Evolutionary conservation across 441 rosid species (phyloP), one percentile per base, ranked within the genome.

Genomic region (Pelargonium citronellum): DNA sequence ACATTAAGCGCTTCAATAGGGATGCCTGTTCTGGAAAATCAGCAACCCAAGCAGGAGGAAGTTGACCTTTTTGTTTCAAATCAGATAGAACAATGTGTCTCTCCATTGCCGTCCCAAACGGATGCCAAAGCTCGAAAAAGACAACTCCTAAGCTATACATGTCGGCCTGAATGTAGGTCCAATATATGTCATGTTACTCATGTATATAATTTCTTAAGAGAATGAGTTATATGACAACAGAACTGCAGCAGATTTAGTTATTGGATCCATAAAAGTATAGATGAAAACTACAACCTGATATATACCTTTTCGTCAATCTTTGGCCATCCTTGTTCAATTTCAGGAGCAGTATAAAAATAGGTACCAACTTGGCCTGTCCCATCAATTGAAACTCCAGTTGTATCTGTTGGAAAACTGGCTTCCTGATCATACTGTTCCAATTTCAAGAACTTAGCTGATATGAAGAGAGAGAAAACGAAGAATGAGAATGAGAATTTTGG

Each of bases 311-410:
- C 99, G 83, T 95, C 96, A 73, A 95, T 91, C 85, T 88, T 95
- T 68, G 99, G 97, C 99, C 97, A 91, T 47, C 89, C 85, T 80
- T 95, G 99, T 81, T 95, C 99, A 75, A 95, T 95, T 85, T 95
- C 99, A 67, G 99, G 99, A 5, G 99, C 99, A 75, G 97, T 95
- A 71, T 95, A 95, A 70, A 95, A 91, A 75, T 89, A 95, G 67
- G 99, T 95, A 76, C 99, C 99, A 43, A 93, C 89, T 84, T 87
- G 90, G 81, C 99, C 96, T 60, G 99, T 95, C 80, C 96, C 80
- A 73, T 95, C 97, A 67, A 80, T 73, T 51, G 96, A 93, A 73
- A 88, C 86, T 83, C 94, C 96, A 78, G 79, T 73, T 62, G 82
- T 73, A 77, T 90, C 97, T 37, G 75, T 69, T 24, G 89, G 85